Base-by-base conservation (phyloP, 2,329 filamentous ascomycete species). In the Aspergillus sp. region DNA sequence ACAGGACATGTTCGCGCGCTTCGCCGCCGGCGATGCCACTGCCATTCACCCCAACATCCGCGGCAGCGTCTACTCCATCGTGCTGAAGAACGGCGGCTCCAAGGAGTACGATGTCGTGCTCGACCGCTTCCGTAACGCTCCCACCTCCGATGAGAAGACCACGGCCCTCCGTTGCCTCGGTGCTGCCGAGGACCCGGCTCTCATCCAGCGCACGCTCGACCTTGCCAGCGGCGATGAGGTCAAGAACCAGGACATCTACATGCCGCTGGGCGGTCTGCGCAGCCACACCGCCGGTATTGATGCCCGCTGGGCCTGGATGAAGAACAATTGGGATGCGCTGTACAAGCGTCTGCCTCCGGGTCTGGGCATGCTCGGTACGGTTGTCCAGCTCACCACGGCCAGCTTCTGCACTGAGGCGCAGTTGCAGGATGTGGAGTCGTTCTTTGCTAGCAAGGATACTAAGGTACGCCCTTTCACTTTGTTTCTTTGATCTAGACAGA, bases 21-120 rank as follows among this genome's bases (percentile, higher is more conserved):
- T 91, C 71, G 84, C 87, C 63, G 81, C 78, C 20, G 93, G 93
- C 23, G 90, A 97, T 68, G 82, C 81, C 67, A 79, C 81, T 31
- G 92, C 93, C 25, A 86, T 97, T 55, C 91, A 97, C 75, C 91
- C 93, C 47, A 97, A 97, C 74, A 86, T 97, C 53, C 86, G 92
- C 45, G 86, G 86, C 55, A 91, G 88, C 62, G 91, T 97, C 11
- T 96, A 95, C 71, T 85, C 86, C 58, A 91, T 97, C 67, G 88
- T 84, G 14, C 76, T 97, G 63, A 88, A 89, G 66, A 86, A 93
- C 66, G 93, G 93, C 50, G 91, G 90, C 56, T 86, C 88, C 66
- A 87, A 89, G 71, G 91, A 96, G 79, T 97, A 94, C 73, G 83
- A 96, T 46, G 79, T 83, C 38, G 77, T 96, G 17, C 76, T 93